Base-by-base conservation (phyloP, 306 rosid species). In the Cucumis melo region DNA sequence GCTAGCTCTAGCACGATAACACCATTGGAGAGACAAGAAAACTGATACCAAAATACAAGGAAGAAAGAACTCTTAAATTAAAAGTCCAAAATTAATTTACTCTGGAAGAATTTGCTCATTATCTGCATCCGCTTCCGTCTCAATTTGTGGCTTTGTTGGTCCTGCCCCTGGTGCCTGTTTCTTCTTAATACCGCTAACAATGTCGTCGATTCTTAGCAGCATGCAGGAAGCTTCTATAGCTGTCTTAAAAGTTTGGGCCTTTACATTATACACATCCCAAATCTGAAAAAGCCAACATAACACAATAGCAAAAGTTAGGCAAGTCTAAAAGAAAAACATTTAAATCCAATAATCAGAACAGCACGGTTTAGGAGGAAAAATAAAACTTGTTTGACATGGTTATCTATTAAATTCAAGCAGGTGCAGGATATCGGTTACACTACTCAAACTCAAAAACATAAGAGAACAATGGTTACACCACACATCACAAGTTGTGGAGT, bases 201-300 rank as follows among this genome's bases (percentile, higher is more conserved):
- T 89, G 79, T 95, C 99, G 75, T 95, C 98, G 72, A 95, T 95
- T 78, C 99, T 92, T 81, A 95, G 83, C 53, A 95, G 99, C 92
- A 95, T 89, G 91, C 99, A 89, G 46, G 98, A 92, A 41, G 98
- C 96, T 92, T 95, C 99, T 77, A 95, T 95, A 54, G 99, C 98
- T 1, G 99, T 95, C 89, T 95, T 95, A 56, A 95, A 95, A 7
- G 99, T 91, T 81, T 95, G 99, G 6, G 96, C 88, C 89, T 95
- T 95, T 65, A 95, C 99, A 74, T 90, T 95, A 86, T 92, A 95
- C 77, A 96, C 95, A 83, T 95, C 99, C 74, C 74, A 67, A 12
- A 67, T 67, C 74, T 67, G 74, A 12, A 67, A 3, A 41, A 38
- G 15, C 8, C 50, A 63, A 34, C 72, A 39, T 65, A 8, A 65